Evolutionary conservation across 495 filamentous ascomycete species (phyloP).

Genomic region (Tuber borchii): DNA sequence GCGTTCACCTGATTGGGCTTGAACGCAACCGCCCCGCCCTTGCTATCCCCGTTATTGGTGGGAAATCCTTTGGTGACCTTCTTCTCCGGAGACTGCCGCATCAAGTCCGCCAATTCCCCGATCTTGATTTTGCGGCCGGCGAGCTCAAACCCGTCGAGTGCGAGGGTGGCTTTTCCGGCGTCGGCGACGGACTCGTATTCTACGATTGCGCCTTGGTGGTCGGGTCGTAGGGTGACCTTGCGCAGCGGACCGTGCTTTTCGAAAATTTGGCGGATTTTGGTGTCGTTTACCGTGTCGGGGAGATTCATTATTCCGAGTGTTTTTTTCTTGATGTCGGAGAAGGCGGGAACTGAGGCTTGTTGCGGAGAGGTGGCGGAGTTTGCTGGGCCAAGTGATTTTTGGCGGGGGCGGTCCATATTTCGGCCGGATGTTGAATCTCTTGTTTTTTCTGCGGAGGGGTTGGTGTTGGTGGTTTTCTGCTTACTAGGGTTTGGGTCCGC

Average conservation of each 20-base stretch:
- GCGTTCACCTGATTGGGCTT: slow-evolving; percentile 14
- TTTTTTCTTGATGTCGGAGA: slow-evolving; percentile 50
- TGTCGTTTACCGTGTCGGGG: slow-evolving; percentile 65
- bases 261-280: slow-evolving; percentile 58
- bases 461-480: slow-evolving; percentile 32
- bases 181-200: slow-evolving; percentile 66
- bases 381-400: slow-evolving; percentile 29
- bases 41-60: slow-evolving; percentile 42
- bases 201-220: slow-evolving; percentile 79
- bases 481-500: slow-evolving; percentile 45
- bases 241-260: slow-evolving; percentile 59
- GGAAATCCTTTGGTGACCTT: slow-evolving; percentile 48
- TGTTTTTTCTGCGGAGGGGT: slow-evolving; percentile 10
- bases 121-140: slow-evolving; percentile 59
- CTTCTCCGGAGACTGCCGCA: slow-evolving; percentile 54
- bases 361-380: slow-evolving; percentile 27
- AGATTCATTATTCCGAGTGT: slow-evolving; percentile 61
- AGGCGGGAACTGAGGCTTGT: slow-evolving; percentile 16
- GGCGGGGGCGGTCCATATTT: slow-evolving; percentile 9
- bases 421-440: slow-evolving; percentile 19
- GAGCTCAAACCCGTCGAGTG: slow-evolving; percentile 66
- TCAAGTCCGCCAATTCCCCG: slow-evolving; percentile 63
- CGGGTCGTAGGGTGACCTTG: slow-evolving; percentile 63
- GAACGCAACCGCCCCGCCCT: slow-evolving; percentile 51
- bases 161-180: slow-evolving; percentile 68